Percentiles rank a stretch among this genome's conserved stretches.
phyloP scores from a whole-genome alignment of 2,329 filamentous ascomycete genomes.

The Ambrosiella cleistominuta region DNA sequence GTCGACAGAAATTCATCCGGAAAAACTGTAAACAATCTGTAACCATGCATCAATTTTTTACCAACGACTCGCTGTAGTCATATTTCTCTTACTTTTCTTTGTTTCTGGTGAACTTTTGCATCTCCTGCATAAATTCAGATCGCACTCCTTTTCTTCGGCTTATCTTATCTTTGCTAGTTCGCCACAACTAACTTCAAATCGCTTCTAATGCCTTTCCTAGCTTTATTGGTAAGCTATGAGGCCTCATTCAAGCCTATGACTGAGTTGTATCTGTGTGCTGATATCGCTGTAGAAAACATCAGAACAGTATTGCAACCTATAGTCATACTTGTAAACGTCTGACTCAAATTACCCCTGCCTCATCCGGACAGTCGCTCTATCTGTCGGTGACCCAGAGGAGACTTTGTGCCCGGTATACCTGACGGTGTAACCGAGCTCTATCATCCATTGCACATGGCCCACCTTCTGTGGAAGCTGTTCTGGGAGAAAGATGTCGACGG shows the following conservation, averaged over 20 bases:
- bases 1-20: background rate
- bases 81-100: background rate
- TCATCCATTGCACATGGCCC: slow-evolving; percentile 59
- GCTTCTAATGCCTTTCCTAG: background rate
- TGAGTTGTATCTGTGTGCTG: background rate
- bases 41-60: background rate
- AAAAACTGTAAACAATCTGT: background rate
- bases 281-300: no score
- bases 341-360: background rate
- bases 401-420: background rate
- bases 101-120: background rate
- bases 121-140: background rate
- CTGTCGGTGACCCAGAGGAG: background rate
- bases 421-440: slow-evolving; percentile 12
- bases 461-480: slow-evolving; percentile 90
- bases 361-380: background rate
- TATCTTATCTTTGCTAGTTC: slow-evolving; percentile 4
- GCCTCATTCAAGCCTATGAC: background rate
- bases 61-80: background rate
- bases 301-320: background rate
- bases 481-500: slow-evolving; percentile 94
- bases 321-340: background rate
- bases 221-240: background rate
- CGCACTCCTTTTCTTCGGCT: background rate
- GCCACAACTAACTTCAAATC: no score